Base-by-base conservation (phyloP, 192 early-diverging fungal species). In the Allomyces arbusculus region DNA sequence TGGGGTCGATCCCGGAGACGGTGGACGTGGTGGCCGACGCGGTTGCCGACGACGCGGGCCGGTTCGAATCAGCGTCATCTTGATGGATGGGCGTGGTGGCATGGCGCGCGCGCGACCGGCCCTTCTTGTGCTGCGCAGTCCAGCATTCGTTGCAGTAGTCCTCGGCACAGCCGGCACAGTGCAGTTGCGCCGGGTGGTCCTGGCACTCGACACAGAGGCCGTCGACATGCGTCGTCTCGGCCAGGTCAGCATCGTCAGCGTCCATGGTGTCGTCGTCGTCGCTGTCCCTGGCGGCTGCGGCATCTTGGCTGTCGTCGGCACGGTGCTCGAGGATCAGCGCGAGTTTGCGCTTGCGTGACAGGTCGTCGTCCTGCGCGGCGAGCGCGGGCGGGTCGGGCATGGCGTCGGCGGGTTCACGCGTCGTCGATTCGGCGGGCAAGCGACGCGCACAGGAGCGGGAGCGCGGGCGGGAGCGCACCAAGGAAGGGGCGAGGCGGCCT, bases 201-300 rank as follows among this genome's bases (percentile, higher is more conserved):
- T 79, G 75, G 78, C 92, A 95, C 69, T 95, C 92, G 61, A 95
- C 85, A 72, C 92, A 95, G 61, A 86, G 89, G 20, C 91, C 92
- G 25, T 83, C 76, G 33, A 40, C 33, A 6, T 73, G 78, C 11
- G 80, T 74, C 23, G 73, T 76, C 25, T 75, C 73, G 64, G 68
- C 67, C 61, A 65, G 45, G 44, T 33, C 22, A 9, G 45, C 45
- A 23, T 22, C 64, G 50, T 75, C 73, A n/a, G 33, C 33, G 33
- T 40, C 33, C 33, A 40, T 40, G 4, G 33, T 7, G 33, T 40
- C 33, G 33, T 62, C 55, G 45, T 69, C 58, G 44, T 61, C 43
- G 8, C 43, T 10, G 45, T 62, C 44, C 4, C 61, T 67, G 22
- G 55, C 19, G 40, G 23, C 67, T 33, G 26, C 26, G 33, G 33